Percentiles rank a stretch among this genome's conserved stretches.
Evolutionary conservation across 345 rosid species (phyloP).

Genomic region (Syzygium aqueum): DNA sequence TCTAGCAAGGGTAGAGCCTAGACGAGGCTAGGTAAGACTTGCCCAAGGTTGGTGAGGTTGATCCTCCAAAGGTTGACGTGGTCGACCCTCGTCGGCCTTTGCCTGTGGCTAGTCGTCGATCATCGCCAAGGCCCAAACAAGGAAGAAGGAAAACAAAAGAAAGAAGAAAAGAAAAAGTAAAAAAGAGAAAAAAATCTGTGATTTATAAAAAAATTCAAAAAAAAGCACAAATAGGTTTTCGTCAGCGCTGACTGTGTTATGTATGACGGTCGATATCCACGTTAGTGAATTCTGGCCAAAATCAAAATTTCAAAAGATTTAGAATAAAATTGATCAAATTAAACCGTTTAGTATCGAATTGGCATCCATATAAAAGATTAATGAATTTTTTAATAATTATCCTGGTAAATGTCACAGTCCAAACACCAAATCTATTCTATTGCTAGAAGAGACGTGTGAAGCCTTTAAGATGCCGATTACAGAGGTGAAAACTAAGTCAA

Average conservation of each 20-base stretch:
- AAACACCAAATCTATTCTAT: not conserved
- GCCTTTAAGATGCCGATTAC: not conserved
- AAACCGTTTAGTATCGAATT: not conserved
- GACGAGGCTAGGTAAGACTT: no score
- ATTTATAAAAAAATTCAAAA: no score
- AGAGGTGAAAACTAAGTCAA: not conserved
- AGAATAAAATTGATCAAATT: fast-evolving
- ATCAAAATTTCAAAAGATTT: not conserved
- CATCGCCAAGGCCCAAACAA: not conserved
- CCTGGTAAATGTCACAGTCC: not conserved
- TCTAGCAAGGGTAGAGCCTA: no score
- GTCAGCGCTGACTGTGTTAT: fast-evolving
- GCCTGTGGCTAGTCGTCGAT: not conserved
- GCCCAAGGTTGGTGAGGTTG: not conserved
- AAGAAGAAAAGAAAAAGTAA: no score
- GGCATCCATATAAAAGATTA: fast-evolving
- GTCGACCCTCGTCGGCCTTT: no score
- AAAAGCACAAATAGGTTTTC: fast-evolving
- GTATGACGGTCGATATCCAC: fast-evolving
- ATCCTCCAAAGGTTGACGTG: fast-evolving
- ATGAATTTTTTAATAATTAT: not conserved
- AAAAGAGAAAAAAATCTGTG: no score
- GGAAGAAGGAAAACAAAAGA: not conserved
- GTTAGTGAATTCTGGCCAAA: fast-evolving
- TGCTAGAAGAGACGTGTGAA: not conserved